These are phyloP conservation scores for Arabis hirsuta DNA, from an alignment of 345 rosid species.

Conservation along the genomic window DNA sequence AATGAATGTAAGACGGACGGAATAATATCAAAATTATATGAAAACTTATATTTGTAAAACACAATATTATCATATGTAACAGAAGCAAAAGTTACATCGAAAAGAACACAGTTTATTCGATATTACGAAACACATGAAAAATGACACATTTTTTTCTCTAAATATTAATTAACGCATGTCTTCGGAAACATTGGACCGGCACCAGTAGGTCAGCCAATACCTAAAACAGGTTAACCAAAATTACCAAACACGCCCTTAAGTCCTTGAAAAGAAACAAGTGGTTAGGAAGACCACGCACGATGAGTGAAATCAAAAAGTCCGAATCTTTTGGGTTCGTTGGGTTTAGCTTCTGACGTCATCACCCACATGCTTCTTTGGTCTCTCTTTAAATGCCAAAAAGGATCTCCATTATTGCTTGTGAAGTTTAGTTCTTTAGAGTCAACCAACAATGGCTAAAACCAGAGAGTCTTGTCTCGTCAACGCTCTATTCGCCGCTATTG, in stretches of 20 bases:
- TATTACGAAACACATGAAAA: too few species aligned
- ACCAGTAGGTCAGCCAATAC: too few species aligned
- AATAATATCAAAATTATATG: too few species aligned
- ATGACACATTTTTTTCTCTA: too few species aligned
- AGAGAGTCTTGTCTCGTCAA: constrained; percentile 33
- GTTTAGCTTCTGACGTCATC: constrained; percentile 34
- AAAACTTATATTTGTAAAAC: too few species aligned
- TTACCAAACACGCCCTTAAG: constrained; percentile 1
- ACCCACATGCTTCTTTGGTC: constrained; percentile 14
- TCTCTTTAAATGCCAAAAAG: constrained; percentile 18
- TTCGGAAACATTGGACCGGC: too few species aligned
- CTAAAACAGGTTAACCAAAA: too few species aligned
- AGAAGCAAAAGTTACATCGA: too few species aligned
- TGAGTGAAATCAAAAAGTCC: constrained; percentile 24
- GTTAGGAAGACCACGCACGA: constrained; percentile 28
- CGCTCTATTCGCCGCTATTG: constrained; percentile 30
- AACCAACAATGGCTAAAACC: constrained; percentile 38
- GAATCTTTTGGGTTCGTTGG: constrained; percentile 25
- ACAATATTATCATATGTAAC: too few species aligned
- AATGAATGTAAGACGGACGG: too few species aligned
- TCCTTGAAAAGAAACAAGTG: background rate
- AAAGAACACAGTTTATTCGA: too few species aligned
- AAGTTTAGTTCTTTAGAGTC: background rate
- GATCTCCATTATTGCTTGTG: constrained; percentile 3
- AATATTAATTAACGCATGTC: too few species aligned